phyloP scores from a whole-genome alignment of 345 rosid genomes.

The Linum trigynum region DNA sequence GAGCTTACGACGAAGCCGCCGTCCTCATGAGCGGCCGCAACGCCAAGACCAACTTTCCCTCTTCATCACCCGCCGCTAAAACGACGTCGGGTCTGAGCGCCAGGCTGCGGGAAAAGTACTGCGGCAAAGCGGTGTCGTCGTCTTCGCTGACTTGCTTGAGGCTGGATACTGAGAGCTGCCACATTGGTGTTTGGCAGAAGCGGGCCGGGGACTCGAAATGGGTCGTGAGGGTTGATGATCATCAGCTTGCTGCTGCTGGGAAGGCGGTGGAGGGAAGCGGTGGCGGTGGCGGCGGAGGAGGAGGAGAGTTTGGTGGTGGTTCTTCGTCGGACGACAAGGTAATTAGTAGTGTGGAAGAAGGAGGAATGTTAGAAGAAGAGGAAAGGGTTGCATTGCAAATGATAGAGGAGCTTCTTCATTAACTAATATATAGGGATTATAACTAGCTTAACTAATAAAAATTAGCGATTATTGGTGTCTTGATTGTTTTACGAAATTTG shows the following conservation, averaged over 20 bases:
- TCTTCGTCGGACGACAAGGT: slow-evolving; percentile 1
- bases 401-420: slow-evolving; percentile 63
- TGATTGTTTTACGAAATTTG: too few species aligned
- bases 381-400: slow-evolving; percentile 57
- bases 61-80: not conserved
- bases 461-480: too few species aligned
- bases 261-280: slow-evolving; percentile 25
- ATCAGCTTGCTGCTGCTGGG: too few species aligned
- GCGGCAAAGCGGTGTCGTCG: slow-evolving; percentile 13
- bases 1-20: not conserved
- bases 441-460: too few species aligned
- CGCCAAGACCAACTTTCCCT: not conserved
- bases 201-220: slow-evolving; percentile 53
- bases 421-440: too few species aligned
- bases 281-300: slow-evolving; percentile 8
- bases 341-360: slow-evolving; percentile 9
- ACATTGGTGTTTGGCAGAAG: slow-evolving; percentile 75
- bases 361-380: slow-evolving; percentile 33
- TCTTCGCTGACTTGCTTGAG: slow-evolving; percentile 65
- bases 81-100: not conserved
- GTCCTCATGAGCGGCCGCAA: not conserved
- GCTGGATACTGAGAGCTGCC: slow-evolving; percentile 55
- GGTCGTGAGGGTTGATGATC: slow-evolving; percentile 53
- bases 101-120: not conserved
- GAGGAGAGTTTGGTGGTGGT: slow-evolving; percentile 5